Conservation (phyloP, 2,329 filamentous ascomycete genomes). For the Chrysoporthe cubensis region DNA sequence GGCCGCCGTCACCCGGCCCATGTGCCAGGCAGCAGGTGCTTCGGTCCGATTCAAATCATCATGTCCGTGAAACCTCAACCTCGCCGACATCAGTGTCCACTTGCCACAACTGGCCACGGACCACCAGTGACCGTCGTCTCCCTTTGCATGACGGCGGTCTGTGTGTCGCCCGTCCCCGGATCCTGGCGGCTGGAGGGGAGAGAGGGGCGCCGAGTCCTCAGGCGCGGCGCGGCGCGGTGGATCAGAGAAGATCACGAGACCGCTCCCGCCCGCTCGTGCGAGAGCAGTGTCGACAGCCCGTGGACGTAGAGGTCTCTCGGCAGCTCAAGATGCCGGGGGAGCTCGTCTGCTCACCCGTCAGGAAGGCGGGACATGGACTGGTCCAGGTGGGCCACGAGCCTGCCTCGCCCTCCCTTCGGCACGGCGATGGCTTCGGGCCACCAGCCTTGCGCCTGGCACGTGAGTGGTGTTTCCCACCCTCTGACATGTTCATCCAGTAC, state of each 20-base stretch:
- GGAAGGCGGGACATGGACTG: background rate
- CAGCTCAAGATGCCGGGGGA: background rate
- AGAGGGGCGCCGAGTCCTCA: background rate
- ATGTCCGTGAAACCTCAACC: background rate
- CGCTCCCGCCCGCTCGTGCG: background rate
- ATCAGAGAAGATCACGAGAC: background rate
- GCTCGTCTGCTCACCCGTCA: too few species aligned
- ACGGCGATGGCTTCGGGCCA: too few species aligned
- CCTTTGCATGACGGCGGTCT: background rate
- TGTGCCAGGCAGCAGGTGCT: conserved; percentile 5
- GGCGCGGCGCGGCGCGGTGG: background rate
- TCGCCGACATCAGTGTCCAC: background rate
- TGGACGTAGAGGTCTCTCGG: background rate
- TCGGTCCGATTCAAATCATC: background rate
- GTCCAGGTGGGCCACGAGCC: background rate
- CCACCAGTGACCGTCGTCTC: background rate
- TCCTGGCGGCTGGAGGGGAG: background rate
- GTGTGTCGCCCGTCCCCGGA: background rate
- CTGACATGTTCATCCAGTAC: background rate
- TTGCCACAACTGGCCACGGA: background rate
- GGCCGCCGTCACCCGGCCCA: background rate
- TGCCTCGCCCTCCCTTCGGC: background rate
- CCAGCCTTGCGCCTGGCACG: background rate
- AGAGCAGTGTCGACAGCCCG: background rate
- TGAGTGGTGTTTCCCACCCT: background rate